A percentile compares a stretch with the other conserved stretches of the same genome.
These are phyloP conservation scores for Pestalotiopsis sp. DNA, from an alignment of 2,329 filamentous ascomycete species.

Conservation along the genomic window DNA sequence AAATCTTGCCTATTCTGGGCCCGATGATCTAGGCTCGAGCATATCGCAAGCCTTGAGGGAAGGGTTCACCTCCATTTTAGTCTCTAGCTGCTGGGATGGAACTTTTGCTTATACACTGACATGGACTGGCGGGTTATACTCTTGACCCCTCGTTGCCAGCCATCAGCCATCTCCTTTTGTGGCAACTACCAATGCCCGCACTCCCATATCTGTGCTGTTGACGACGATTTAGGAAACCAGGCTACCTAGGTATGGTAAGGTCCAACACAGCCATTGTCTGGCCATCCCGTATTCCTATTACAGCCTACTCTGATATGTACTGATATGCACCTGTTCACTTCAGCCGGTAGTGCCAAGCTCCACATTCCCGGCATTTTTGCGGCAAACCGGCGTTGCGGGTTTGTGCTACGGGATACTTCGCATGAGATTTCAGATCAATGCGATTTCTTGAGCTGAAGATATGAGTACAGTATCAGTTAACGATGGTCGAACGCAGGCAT, in stretches of 20 bases:
- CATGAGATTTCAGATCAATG: not conserved
- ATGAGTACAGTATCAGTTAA: not conserved
- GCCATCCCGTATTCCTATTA: not conserved
- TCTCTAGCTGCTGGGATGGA: not conserved
- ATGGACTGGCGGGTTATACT: not conserved
- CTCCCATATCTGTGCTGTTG: not conserved
- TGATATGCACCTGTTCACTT: not conserved
- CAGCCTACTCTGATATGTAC: not conserved
- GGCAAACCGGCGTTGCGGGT: not conserved
- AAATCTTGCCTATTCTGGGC: not conserved
- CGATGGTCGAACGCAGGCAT: not conserved
- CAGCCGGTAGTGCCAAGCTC: not conserved
- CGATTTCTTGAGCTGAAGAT: not conserved
- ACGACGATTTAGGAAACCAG: not conserved
- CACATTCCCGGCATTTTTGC: not conserved
- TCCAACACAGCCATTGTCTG: not conserved
- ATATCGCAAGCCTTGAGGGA: not conserved
- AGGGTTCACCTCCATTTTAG: not conserved
- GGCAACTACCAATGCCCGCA: not conserved
- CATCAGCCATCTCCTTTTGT: not conserved
- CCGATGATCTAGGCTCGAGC: not conserved
- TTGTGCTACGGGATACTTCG: not conserved
- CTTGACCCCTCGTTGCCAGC: not conserved
- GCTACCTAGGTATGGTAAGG: too few species aligned
- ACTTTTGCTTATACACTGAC: not conserved